Evolutionary conservation across 768 basidiomycete genomes (phyloP), one percentile per base, ranked within the genome.

Genomic region (Leccinum disarticulatum): DNA sequence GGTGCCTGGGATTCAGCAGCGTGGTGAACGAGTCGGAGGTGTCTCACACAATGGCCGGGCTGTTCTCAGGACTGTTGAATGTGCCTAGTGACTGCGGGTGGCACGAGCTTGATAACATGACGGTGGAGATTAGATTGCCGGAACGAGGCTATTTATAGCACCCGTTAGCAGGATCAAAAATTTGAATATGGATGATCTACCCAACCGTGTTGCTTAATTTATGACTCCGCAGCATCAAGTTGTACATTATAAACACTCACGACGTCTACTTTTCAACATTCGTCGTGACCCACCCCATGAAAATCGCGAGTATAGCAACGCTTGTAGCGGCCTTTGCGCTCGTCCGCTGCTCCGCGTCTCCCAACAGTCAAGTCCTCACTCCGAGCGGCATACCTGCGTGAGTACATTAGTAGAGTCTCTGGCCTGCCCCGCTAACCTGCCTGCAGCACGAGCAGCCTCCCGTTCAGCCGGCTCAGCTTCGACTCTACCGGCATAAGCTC

Each of bases 301-400:
- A 67, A 52, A 19, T 62, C 27, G 22, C 52, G 48, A 31, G 28
- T 7, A 13, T 67, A 27, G 54, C 46, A 36, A 48, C 52, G 1
- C 30, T 43, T 11, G n/a, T 69, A 15, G 22, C 56, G 9, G 43
- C 48, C 43, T 51, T 71, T 52, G 30, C 49, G 19, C 47, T 61
- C 6, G 52, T 54, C 3, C 55, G 19, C 54, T 63, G 56, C 60
- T 54, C 41, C 19, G 66, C 62, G n/a, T 47, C 55, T 1, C 63
- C 66, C 10, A 27, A 22, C 3, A 11, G 36, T 8, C 52, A 47
- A 43, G 57, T 58, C 6, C 27, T 38, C 46, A 36, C 57, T 0
- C 60, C 72, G 4, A 58, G 22, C 3, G 70, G 70, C 6, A 17
- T 66, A 9, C 70, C 70, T 10, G 60, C 53, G 70, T 72, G 52